Evolutionary conservation across 139 green algal species (phyloP), one percentile per base, ranked within the genome.

Genomic region (Picochlorum sp.): DNA sequence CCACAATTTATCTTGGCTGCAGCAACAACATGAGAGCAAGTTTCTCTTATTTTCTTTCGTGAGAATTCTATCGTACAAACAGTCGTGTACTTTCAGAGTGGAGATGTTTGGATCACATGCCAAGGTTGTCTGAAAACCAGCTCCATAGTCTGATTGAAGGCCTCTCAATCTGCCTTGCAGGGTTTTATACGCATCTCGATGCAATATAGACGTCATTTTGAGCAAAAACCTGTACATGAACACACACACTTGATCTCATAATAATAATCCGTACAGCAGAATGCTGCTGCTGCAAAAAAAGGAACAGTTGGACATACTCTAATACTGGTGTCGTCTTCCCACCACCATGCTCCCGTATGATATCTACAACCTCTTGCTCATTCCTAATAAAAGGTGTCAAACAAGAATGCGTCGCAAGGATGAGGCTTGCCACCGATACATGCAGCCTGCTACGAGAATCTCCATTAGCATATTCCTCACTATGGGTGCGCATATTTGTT

Each of bases 321-420:
- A 79, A 56, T 10, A 50, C 21, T 30, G 71, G 37, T 4, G 34
- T 34, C 4, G 58, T 79, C 21, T 59, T 62, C 1, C 49, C 70
- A 23, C 73, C 73, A 72, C 80, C 79, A 21, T 80, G 74, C 49
- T 75, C 74, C 21, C 56, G 46, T 15, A 80, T 56, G 18, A 80
- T 71, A 37, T 74, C 38, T 46, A 67, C 30, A 20, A 76, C 26
- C 44, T 65, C 63, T 45, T 72, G 3, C 21, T 79, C 72, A 41
- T 80, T 54, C 14, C 64, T 34, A n/a, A 80, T 45, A 14, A 58
- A 80, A 3, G 74, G 58, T 41, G 38, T 24, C 64, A 80, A 64
- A 24, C 62, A 58, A 11, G 61, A 58, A 54, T 80, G 44, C 3
- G 59, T 65, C 1, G 64, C 64, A 23, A 80, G 57, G 56, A 57